Evolutionary conservation across 2,329 filamentous ascomycete genomes (phyloP).

Genomic region (Endocalyx cinctus): DNA sequence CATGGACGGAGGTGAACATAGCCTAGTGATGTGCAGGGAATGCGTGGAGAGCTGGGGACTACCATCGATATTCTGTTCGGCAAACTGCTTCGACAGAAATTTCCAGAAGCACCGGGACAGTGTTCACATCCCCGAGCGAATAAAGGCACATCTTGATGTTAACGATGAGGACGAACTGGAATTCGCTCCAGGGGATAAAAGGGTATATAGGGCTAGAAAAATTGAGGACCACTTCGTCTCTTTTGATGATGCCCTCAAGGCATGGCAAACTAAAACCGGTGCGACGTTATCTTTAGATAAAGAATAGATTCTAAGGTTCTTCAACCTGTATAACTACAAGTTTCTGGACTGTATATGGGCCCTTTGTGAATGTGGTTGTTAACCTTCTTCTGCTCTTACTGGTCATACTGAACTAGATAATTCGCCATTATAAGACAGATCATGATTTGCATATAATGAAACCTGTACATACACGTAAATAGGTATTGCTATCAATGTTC

Average conservation of each 20-base stretch:
- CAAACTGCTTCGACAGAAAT: slow-evolving; percentile 36
- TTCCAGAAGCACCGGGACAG: slow-evolving; percentile 35
- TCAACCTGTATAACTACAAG: no score
- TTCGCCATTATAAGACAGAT: no score
- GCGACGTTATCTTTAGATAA: slow-evolving; percentile 7
- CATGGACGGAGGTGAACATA: slow-evolving; percentile 29
- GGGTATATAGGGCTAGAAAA: slow-evolving; percentile 20
- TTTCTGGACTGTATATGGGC: no score
- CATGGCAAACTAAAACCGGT: slow-evolving; percentile 17
- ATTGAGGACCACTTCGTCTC: slow-evolving; percentile 23
- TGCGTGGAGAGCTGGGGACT: slow-evolving; percentile 33
- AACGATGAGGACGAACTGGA: slow-evolving; percentile 22
- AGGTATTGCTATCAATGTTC: no score
- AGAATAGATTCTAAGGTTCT: no score
- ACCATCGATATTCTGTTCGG: slow-evolving; percentile 38
- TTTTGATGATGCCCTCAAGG: slow-evolving; percentile 19
- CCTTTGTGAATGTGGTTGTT: no score
- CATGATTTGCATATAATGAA: no score
- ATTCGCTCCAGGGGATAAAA: slow-evolving; percentile 17
- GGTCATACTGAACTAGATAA: no score
- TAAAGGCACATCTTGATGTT: slow-evolving; percentile 18
- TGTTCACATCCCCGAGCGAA: slow-evolving; percentile 26
- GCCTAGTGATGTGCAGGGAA: slow-evolving; percentile 35
- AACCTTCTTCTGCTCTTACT: no score
- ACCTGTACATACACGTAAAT: no score